Evolutionary conservation across 257 asterid species (phyloP).

Genomic region (Solanum bulbocastanum): DNA sequence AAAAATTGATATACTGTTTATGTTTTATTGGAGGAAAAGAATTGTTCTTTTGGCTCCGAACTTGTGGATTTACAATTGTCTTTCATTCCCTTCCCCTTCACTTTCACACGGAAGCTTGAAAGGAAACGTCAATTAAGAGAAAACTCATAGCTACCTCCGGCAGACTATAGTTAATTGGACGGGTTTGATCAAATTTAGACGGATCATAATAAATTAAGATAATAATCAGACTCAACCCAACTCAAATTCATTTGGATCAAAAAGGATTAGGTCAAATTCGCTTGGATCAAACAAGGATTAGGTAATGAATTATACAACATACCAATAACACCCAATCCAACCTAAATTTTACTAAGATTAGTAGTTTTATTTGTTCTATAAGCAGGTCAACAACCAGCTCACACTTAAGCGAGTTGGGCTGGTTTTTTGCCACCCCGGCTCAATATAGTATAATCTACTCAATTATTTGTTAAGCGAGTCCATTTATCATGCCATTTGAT

Average conservation of each 20-base stretch:
- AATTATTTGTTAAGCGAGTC: neutral
- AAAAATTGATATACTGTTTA: too few relatives aligned
- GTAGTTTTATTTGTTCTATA: too few relatives aligned
- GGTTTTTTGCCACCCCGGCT: too few relatives aligned
- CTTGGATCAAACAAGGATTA: neutral
- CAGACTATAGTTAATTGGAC: neutral
- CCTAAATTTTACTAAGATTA: neutral
- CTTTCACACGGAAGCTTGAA: neutral
- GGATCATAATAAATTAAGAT: too few relatives aligned
- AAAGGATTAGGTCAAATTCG: too few relatives aligned
- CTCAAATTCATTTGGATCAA: neutral
- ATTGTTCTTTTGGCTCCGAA: too few relatives aligned
- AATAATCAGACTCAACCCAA: neutral
- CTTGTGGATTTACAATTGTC: neutral
- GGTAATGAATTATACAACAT: neutral
- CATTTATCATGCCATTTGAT: neutral
- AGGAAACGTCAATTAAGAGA: neutral
- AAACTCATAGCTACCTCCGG: neutral
- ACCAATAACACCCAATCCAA: neutral
- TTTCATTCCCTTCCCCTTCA: neutral
- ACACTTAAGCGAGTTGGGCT: neutral
- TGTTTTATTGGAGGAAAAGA: too few relatives aligned
- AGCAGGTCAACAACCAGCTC: neutral
- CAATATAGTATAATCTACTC: neutral
- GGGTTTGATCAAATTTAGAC: neutral